Evolutionary conservation across 2,329 filamentous ascomycete species (phyloP), one percentile per base, ranked within the genome.

Genomic region (Blumeriella jaapii): DNA sequence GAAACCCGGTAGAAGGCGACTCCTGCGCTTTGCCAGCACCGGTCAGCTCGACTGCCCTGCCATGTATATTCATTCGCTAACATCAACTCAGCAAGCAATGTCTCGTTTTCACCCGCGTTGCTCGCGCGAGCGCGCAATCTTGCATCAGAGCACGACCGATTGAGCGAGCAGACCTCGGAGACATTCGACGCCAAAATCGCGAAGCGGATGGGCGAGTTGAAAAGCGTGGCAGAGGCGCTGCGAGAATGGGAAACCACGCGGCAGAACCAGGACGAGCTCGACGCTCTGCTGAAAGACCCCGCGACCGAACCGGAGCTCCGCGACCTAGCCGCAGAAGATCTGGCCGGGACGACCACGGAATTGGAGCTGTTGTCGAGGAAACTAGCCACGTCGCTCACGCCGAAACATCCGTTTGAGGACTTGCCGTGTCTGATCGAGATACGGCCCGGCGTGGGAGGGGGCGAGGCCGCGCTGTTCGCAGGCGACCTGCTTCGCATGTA

Each of bases 401-500:
- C 91, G 1, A 74, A 76, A 25, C 87, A 98, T 56, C 83, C 87
- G 2, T 98, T 95, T 55, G 84, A 84, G 19, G 72, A 85, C 43
- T 70, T 96, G 48, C 85, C 87, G 34, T 96, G 89, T 58, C 69
- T 98, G 44, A 62, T 98, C 26, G 91, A 98, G 61, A 82, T 98
- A 40, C 74, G 87, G 1, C 91, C 91, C 0, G 91, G 91, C 0
- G 87, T 86, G 0, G 91, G 91, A 23, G 91, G 91, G 2, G 77
- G 85, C 38, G 91, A 98, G 61, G 87, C 89, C 2, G 78, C 84
- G 0, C 76, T 94, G 43, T 98, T 98, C 50, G 85, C 87, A 9
- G 82, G 82, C 36, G 77, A 91, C 34, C 61, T 98, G 5, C 74
- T 94, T 49, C 75, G 78, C 47, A 96, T 98, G 91, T 98, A 98